A percentile compares a stretch with the other conserved stretches of the same genome.
These are phyloP conservation scores for Nectriaceae sp. DNA, from an alignment of 2,329 filamentous ascomycete species.

Conservation along the genomic window DNA sequence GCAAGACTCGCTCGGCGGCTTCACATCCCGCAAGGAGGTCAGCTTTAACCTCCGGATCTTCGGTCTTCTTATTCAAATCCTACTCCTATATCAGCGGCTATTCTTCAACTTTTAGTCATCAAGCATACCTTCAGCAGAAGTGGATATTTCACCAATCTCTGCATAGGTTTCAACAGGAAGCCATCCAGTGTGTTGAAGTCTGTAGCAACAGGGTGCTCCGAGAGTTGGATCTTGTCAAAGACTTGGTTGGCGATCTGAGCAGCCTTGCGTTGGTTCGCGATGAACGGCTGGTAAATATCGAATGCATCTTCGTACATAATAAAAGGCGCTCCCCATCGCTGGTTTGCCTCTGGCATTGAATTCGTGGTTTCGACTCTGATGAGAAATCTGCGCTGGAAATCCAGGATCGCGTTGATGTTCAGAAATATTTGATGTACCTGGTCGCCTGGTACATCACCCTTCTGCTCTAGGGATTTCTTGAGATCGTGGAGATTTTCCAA, in stretches of 20 bases:
- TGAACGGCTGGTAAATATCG: conserved; percentile 93
- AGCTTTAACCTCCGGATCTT: conserved; percentile 67
- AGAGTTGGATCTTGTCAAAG: conserved; percentile 81
- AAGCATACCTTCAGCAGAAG: conserved; percentile 74
- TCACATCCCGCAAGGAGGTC: conserved; percentile 79
- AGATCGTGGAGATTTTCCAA: conserved; percentile 90
- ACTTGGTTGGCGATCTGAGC: conserved; percentile 80
- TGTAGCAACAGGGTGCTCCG: conserved; percentile 77
- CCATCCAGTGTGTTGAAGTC: conserved; percentile 87
- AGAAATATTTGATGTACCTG: conserved; percentile 93
- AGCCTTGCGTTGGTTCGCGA: conserved; percentile 92
- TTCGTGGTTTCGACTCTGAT: conserved; percentile 97
- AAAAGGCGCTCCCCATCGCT: conserved; percentile 96
- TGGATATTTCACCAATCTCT: conserved; percentile 92
- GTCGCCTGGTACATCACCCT: conserved; percentile 84
- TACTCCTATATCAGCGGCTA: conserved; percentile 44
- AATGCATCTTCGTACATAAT: conserved; percentile 83
- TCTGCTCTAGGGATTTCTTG: conserved; percentile 87
- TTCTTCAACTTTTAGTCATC: no score
- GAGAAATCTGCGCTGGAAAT: conserved; percentile 92
- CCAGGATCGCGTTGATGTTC: conserved; percentile 91
- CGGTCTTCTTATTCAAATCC: conserved; percentile 85
- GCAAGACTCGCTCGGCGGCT: conserved; percentile 78
- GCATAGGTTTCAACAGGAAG: conserved; percentile 95
- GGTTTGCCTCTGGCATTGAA: conserved; percentile 70